Evolutionary conservation across 148 eudicot genomes (phyloP).

Genomic region (Diospyros lotus): DNA sequence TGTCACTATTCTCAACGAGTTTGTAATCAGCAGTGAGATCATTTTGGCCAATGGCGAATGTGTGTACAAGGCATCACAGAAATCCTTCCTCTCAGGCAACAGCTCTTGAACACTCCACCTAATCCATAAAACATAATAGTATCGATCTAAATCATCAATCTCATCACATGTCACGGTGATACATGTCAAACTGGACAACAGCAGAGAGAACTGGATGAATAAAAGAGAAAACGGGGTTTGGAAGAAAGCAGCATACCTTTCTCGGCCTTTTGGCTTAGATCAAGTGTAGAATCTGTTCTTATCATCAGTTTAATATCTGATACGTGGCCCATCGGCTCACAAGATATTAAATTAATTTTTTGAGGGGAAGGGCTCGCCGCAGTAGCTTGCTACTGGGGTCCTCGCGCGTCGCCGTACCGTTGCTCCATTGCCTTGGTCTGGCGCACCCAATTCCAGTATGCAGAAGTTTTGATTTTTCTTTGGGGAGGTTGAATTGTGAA

Average conservation of each 20-base stretch:
- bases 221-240: too few species aligned
- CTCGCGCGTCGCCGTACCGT: not conserved
- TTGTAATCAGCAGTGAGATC: conserved; percentile 63
- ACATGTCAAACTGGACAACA: too few species aligned
- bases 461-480: too few species aligned
- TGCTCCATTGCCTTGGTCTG: not conserved
- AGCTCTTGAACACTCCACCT: conserved; percentile 18
- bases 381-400: conserved; percentile 3
- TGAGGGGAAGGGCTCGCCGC: not conserved
- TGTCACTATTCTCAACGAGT: not conserved
- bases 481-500: too few species aligned
- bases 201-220: too few species aligned
- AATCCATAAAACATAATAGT: too few species aligned
- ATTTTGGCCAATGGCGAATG: conserved; percentile 79
- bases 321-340: conserved; percentile 3
- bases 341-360: conserved; percentile 11
- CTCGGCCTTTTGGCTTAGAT: conserved; percentile 91
- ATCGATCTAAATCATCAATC: too few species aligned
- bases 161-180: too few species aligned
- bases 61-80: conserved; percentile 62
- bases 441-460: too few species aligned
- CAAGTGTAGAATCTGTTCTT: conserved; percentile 49
- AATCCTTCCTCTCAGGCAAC: conserved; percentile 49
- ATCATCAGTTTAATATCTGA: conserved; percentile 12
- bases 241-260: conserved; percentile 21